These are phyloP conservation scores for Coemansia sp. DNA, from an alignment of 192 early-diverging fungal genomes.

Conservation along the genomic window DNA sequence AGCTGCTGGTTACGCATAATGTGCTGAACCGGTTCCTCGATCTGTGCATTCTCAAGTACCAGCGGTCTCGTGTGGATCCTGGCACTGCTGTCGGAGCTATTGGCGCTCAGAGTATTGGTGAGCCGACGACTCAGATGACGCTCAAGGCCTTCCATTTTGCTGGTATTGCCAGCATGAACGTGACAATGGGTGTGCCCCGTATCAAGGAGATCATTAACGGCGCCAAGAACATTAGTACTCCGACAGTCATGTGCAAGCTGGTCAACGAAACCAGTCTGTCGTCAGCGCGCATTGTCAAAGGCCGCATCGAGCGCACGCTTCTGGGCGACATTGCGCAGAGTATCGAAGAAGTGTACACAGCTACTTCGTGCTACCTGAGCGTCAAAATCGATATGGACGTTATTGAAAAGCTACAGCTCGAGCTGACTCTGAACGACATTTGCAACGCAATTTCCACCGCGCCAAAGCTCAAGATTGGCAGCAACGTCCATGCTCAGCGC, in stretches of 20 bases:
- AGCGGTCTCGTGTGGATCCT: constrained; percentile 89
- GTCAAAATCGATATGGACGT: constrained; percentile 84
- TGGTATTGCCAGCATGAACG: constrained; percentile 98
- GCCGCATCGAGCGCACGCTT: constrained; percentile 87
- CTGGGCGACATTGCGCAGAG: constrained; percentile 92
- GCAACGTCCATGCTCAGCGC: constrained; percentile 64
- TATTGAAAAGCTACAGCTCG: constrained; percentile 84
- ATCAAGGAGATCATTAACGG: constrained; percentile 99
- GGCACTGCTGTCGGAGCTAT: constrained; percentile 96
- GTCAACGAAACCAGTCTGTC: constrained; percentile 64
- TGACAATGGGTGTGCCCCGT: constrained; percentile 98
- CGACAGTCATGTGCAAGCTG: constrained; percentile 81
- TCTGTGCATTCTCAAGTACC: constrained; percentile 81
- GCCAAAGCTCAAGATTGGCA: constrained; percentile 84
- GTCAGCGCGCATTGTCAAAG: constrained; percentile 95
- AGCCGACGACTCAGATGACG: constrained; percentile 99
- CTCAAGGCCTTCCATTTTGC: constrained; percentile 99
- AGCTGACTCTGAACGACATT: constrained; percentile 76
- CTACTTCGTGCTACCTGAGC: constrained; percentile 70
- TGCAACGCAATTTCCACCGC: constrained; percentile 73
- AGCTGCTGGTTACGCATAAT: constrained; percentile 66
- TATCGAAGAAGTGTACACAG: constrained; percentile 86
- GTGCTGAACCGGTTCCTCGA: constrained; percentile 75
- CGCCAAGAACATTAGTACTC: constrained; percentile 91
- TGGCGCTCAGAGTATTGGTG: constrained; percentile 96